A percentile compares a stretch with the other conserved stretches of the same genome.
Conservation (phyloP, 2,329 filamentous ascomycete species). For the Colletotrichum eleusines region DNA sequence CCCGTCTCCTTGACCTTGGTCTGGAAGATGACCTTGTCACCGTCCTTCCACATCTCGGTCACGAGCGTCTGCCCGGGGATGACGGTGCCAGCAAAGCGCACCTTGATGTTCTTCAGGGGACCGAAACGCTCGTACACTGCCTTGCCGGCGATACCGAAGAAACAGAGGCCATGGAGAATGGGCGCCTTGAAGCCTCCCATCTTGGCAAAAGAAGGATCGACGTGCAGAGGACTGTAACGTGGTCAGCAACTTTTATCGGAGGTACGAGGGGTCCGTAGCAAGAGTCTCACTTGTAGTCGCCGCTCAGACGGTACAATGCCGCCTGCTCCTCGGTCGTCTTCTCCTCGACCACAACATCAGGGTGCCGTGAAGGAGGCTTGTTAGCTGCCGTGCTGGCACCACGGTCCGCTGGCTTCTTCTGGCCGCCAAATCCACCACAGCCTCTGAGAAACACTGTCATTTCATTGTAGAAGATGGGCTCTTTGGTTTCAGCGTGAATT, state of each 20-base stretch:
- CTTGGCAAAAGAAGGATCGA: slow-evolving; percentile 94
- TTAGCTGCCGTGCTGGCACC: slow-evolving; percentile 85
- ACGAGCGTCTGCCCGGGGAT: slow-evolving; percentile 89
- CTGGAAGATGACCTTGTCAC: slow-evolving; percentile 84
- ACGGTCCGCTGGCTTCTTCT: slow-evolving; percentile 80
- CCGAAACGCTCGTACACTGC: slow-evolving; percentile 89
- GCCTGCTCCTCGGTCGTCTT: slow-evolving; percentile 92
- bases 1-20: slow-evolving; percentile 92
- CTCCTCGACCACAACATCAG: slow-evolving; percentile 87
- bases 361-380: slow-evolving; percentile 78
- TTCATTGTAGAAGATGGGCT: slow-evolving; percentile 98
- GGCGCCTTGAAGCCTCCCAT: slow-evolving; percentile 94
- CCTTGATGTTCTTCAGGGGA: slow-evolving; percentile 90
- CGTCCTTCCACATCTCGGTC: slow-evolving; percentile 96
- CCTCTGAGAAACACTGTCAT: slow-evolving; percentile 92
- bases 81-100: slow-evolving; percentile 88
- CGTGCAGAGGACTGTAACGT: slow-evolving; percentile 80
- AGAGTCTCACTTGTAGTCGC: slow-evolving; percentile 81
- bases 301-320: slow-evolving; percentile 90
- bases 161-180: slow-evolving; percentile 97
- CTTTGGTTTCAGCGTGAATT: slow-evolving; percentile 84
- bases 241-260: slow-evolving; percentile 4
- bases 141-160: slow-evolving; percentile 91
- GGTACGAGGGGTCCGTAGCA: not conserved
- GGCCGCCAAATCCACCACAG: slow-evolving; percentile 89